Evolutionary conservation across 306 rosid genomes (phyloP).

Genomic region (Clitoria ternatea): DNA sequence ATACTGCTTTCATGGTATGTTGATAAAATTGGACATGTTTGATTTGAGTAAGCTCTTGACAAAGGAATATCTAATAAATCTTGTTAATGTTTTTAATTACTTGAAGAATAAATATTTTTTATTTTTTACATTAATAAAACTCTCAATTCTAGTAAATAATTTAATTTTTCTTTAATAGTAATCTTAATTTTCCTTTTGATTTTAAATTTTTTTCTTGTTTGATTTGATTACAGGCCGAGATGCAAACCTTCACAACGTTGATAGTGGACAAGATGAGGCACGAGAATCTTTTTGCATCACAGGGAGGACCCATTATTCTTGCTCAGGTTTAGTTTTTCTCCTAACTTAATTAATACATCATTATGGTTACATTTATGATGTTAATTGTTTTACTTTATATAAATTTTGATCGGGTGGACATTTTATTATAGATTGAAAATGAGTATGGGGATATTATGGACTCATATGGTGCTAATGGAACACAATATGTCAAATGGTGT

Average conservation of each 20-base stretch:
- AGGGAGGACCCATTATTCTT: constrained; percentile 43
- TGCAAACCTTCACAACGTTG: constrained; percentile 18
- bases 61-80: not conserved
- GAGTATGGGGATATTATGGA: constrained; percentile 35
- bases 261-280: constrained; percentile 27
- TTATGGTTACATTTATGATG: not conserved
- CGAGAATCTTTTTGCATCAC: constrained; percentile 36
- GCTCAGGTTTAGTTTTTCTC: constrained; percentile 27
- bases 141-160: not conserved
- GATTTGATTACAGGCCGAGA: constrained; percentile 18
- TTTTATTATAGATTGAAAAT: constrained; percentile 30
- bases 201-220: no score
- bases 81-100: not conserved
- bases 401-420: not conserved
- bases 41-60: not conserved
- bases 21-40: not conserved
- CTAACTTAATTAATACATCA: not conserved
- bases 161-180: not conserved
- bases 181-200: not conserved
- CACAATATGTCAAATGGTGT: constrained; percentile 37
- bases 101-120: not conserved
- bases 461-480: constrained; percentile 21
- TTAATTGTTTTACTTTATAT: not conserved
- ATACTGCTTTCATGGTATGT: constrained; percentile 28
- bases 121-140: not conserved